Evolutionary conservation across 352 stramenopile species (phyloP), one percentile per base, ranked within the genome.

Genomic region (Phytophthora podocarpi): DNA sequence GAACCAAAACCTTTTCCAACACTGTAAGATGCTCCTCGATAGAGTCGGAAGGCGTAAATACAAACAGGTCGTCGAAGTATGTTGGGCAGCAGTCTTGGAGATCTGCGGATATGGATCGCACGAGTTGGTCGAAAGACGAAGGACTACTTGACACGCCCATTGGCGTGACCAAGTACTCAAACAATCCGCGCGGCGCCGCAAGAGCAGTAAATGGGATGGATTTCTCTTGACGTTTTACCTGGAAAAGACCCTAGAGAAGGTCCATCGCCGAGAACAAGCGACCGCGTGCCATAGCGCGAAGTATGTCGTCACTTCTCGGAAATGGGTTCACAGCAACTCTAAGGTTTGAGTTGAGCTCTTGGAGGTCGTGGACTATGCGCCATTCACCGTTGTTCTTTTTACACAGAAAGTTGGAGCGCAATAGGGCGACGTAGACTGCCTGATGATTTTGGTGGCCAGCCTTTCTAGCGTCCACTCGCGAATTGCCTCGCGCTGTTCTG

Each of bases 141-240:
- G 54, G 43, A 7, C 55, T 57, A 13, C 55, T 42, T 5, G 55
- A 43, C 5, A 64, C 12, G 4, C 55, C 55, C 55, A 57, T 56
- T 10, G 34, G 42, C 1, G 54, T 56, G 12, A 50, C 42, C 5
- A 63, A 10, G 11, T 63, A 56, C 20, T 64, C 45, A 21, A 43
- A 55, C 6, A 64, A 20, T 1, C 55, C 43, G n/a, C 50, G 43
- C 15, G 55, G 43, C 0, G 45, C 50, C 3, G 54, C 24, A 32
- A 55, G 55, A 5, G 40, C 40, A 26, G 53, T 62, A 18, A 27
- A 62, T 7, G 45, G 55, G 4, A 64, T 56, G 2, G 30, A 52
- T 5, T 47, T 7, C 23, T 62, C 53, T 1, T 8, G 23, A 15
- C 47, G 24, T 9, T 37, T 35, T 5, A 62, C 53, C 20, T 54